phyloP scores from a whole-genome alignment of 257 asterid species.

The Solanum clarkiae region DNA sequence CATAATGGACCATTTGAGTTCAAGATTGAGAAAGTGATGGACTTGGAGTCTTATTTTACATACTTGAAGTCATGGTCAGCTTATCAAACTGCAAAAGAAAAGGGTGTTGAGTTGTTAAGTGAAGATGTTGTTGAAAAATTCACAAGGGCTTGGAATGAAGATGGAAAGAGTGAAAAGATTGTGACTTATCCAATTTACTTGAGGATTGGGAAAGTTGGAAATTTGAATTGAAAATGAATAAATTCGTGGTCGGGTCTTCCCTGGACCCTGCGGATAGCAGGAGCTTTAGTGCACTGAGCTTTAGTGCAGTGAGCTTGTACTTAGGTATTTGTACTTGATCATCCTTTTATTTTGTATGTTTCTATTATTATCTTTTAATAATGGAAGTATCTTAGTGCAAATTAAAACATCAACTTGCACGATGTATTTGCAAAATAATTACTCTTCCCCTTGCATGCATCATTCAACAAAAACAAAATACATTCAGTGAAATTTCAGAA shows the following conservation, averaged over 20 bases:
- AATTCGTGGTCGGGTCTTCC: too few species aligned
- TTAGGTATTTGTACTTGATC: not conserved
- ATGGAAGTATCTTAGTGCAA: not conserved
- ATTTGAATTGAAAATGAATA: not conserved
- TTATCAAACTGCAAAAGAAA: slow-evolving; percentile 9
- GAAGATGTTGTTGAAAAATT: slow-evolving; percentile 7
- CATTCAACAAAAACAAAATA: not conserved
- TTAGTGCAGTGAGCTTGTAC: not conserved
- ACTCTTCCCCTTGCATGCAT: not conserved
- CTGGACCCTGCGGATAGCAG: too few species aligned
- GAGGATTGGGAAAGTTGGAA: slow-evolving; percentile 7
- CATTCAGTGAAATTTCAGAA: not conserved
- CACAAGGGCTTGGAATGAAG: slow-evolving; percentile 31
- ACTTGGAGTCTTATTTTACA: slow-evolving; percentile 7
- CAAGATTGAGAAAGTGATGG: slow-evolving; percentile 13
- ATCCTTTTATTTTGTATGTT: not conserved
- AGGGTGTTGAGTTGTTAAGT: slow-evolving; percentile 19
- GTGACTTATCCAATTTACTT: not conserved
- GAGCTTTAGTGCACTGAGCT: too few species aligned
- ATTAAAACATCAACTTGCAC: not conserved
- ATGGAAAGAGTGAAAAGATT: not conserved
- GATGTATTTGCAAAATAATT: not conserved
- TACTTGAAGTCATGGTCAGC: slow-evolving; percentile 21
- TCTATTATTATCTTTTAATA: not conserved
- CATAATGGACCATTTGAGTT: slow-evolving; percentile 8